These are phyloP conservation scores for Lecanicillium sp. DNA, from an alignment of 2,329 filamentous ascomycete genomes.

Conservation along the genomic window DNA sequence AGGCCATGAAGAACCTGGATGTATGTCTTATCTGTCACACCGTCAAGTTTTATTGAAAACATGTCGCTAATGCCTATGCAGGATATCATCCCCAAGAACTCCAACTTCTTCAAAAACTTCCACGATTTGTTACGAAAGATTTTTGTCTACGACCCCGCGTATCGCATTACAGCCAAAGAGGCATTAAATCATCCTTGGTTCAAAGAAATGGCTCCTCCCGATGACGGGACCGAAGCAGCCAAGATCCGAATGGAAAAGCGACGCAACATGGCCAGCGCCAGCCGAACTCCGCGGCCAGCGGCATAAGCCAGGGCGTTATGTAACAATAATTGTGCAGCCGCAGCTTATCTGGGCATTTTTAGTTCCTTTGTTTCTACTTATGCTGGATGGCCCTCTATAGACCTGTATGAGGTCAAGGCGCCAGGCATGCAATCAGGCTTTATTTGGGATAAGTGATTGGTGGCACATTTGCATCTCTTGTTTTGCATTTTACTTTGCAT, in stretches of 20 bases:
- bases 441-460: no score
- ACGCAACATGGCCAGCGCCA: conserved; percentile 29
- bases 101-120: conserved; percentile 53
- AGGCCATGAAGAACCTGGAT: conserved; percentile 61
- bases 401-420: no score
- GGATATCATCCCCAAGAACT: conserved; percentile 58
- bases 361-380: neutral
- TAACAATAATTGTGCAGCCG: no score
- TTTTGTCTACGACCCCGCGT: conserved; percentile 59
- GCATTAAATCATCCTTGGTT: conserved; percentile 63
- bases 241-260: conserved; percentile 52
- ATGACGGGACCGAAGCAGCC: conserved; percentile 61
- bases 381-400: no score
- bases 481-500: no score
- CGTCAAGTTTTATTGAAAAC: no score
- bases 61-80: conserved; percentile 23
- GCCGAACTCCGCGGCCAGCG: conserved; percentile 10
- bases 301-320: no score
- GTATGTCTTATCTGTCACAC: no score
- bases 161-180: conserved; percentile 59
- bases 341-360: no score
- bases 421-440: no score
- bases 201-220: conserved; percentile 52
- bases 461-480: no score
- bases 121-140: conserved; percentile 58